Base-by-base conservation (phyloP, 768 basidiomycete species). In the Mycena vulgaris region DNA sequence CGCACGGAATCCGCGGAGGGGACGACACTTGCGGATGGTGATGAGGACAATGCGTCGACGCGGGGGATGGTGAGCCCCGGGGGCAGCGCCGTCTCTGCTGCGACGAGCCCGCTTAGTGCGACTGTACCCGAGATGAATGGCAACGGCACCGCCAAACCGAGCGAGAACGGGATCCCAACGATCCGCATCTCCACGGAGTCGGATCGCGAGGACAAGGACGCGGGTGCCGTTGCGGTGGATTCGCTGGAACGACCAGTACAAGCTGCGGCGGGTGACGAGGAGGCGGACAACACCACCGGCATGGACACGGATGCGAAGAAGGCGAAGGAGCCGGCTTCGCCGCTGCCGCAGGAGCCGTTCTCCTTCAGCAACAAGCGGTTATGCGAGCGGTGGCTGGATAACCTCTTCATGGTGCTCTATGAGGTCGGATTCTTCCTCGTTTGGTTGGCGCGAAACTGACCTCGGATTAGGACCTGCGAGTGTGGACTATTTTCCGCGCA, bases 401-500 rank as follows among this genome's bases (percentile, higher is more conserved):
- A 99, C 74, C 79, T 99, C 69, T 99, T 97, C 84, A 98, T 98
- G 96, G 96, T 98, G 4, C 84, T 99, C 6, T 98, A 98, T 78
- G 97, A 99, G 89, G 96, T 94, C 57, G 6, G 19, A 40, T 33
- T 39, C 49, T 45, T 7, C 19, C n/a, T n/a, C 39, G 30, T 27
- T 27, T 58, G 6, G 5, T 35, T 55, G 13, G 45, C 35, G 55
- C 23, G 25, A 19, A 55, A n/a, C 70, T 63, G 53, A 68, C n/a
- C 35, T 65, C 66, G 17, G 37, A 37, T 5, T 70, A 97, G 95
- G 98, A 99, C 79, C 85, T 99, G 42, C 91, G 98, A 19, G 94
- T 99, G 5, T 99, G 97, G 93, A 99, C 98, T 1, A 99, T 99
- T 76, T 99, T 97, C 90, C 89, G 98, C 27, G 97, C 98, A 3